phyloP scores from a whole-genome alignment of 306 rosid genomes.

The Macrotyloma uniflorum region DNA sequence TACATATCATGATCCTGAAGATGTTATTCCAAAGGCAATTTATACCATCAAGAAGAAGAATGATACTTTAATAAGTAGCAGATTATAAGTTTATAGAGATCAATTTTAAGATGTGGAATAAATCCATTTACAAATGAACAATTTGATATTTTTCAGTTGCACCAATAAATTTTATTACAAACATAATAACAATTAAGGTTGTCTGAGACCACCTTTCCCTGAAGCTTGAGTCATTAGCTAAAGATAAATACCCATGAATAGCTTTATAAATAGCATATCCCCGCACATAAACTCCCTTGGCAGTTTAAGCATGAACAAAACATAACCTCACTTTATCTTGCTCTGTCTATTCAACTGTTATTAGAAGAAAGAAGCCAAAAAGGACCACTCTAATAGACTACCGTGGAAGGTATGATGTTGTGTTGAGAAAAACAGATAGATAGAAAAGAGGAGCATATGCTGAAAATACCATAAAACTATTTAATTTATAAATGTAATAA shows the following conservation, averaged over 20 bases:
- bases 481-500: background rate
- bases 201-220: background rate
- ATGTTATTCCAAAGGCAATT: slow-evolving; percentile 18
- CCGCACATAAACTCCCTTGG: background rate
- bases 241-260: background rate
- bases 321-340: background rate
- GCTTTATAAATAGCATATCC: background rate
- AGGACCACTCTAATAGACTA: background rate
- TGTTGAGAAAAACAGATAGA: background rate
- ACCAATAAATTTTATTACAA: background rate
- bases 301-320: background rate
- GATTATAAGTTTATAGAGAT: background rate
- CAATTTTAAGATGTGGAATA: background rate
- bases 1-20: slow-evolving; percentile 20
- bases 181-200: background rate
- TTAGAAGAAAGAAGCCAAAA: background rate
- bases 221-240: background rate
- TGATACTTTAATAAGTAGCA: slow-evolving; percentile 1
- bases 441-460: background rate
- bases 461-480: background rate
- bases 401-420: background rate
- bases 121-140: slow-evolving; percentile 23
- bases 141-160: slow-evolving; percentile 2
- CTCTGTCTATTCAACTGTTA: background rate
- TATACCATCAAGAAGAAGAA: slow-evolving; percentile 25